These are phyloP conservation scores for Trichosporon sp. DNA, from an alignment of 1,284 basidiomycete species.

Conservation along the genomic window DNA sequence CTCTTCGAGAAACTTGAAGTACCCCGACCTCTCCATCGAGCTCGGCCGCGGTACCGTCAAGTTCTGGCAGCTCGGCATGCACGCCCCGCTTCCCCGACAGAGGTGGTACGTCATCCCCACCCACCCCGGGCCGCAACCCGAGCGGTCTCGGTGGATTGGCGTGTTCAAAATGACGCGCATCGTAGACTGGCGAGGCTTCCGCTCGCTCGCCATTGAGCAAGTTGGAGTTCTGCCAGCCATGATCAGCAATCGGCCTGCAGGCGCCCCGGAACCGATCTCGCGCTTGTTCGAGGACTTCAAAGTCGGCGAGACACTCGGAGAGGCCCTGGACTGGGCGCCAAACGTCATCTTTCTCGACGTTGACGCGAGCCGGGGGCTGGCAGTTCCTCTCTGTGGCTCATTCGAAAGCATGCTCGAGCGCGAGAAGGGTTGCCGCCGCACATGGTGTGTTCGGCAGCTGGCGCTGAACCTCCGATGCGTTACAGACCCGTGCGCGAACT, in stretches of 20 bases:
- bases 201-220: not conserved
- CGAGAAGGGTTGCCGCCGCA: no score
- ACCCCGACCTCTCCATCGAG: not conserved
- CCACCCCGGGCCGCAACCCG: not conserved
- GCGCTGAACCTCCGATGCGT: no score
- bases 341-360: not conserved
- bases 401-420: no score
- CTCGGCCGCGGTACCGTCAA: not conserved
- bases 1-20: not conserved
- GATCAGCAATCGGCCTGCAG: not conserved
- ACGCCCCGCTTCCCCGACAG: not conserved
- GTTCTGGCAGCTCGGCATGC: slow-evolving; percentile 5
- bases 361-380: not conserved
- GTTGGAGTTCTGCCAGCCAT: not conserved
- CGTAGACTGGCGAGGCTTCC: slow-evolving; percentile 3
- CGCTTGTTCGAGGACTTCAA: not conserved
- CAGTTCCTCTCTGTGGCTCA: not conserved
- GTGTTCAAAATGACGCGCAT: not conserved
- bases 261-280: not conserved
- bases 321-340: not conserved
- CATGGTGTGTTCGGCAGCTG: no score
- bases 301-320: not conserved
- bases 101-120: not conserved
- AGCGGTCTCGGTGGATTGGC: not conserved
- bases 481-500: no score